phyloP scores from a whole-genome alignment of 192 early-diverging fungal genomes.

The Coemansia sp. region DNA sequence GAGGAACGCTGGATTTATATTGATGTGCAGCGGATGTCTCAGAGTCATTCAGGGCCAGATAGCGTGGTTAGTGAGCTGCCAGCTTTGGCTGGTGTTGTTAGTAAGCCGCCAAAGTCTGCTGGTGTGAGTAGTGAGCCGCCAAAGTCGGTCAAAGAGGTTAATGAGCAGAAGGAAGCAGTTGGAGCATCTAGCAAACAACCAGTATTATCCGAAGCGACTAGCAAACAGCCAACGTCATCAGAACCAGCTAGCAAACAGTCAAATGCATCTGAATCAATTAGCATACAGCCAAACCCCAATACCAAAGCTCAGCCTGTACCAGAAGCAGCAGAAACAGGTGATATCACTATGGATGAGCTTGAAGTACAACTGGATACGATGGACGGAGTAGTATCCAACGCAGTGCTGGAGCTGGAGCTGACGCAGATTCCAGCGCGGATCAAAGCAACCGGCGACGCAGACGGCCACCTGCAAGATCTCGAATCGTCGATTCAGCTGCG shows the following conservation, averaged over 20 bases:
- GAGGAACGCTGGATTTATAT: conserved; percentile 45
- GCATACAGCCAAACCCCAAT: background rate
- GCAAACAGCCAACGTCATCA: background rate
- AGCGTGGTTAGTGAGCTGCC: background rate
- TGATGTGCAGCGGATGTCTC: conserved; percentile 3
- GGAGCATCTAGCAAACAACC: background rate
- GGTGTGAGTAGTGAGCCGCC: background rate
- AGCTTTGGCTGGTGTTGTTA: background rate
- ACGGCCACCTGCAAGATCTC: conserved; percentile 21
- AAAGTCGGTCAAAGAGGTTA: background rate
- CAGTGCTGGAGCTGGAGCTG: conserved; percentile 46
- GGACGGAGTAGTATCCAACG: conserved; percentile 39
- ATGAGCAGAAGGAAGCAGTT: background rate
- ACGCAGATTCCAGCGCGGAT: conserved; percentile 35
- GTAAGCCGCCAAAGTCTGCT: background rate
- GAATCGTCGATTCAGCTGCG: conserved; percentile 44
- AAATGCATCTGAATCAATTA: background rate
- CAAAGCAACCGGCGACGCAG: conserved; percentile 7
- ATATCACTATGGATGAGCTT: conserved; percentile 19
- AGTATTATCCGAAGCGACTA: background rate
- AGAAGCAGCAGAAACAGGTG: background rate
- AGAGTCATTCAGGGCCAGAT: background rate
- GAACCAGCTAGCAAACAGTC: background rate
- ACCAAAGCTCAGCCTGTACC: background rate
- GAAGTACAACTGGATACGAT: conserved; percentile 27